Evolutionary conservation across 148 eudicot genomes (phyloP), one percentile per base, ranked within the genome.

Genomic region (Rhododendron henanense): DNA sequence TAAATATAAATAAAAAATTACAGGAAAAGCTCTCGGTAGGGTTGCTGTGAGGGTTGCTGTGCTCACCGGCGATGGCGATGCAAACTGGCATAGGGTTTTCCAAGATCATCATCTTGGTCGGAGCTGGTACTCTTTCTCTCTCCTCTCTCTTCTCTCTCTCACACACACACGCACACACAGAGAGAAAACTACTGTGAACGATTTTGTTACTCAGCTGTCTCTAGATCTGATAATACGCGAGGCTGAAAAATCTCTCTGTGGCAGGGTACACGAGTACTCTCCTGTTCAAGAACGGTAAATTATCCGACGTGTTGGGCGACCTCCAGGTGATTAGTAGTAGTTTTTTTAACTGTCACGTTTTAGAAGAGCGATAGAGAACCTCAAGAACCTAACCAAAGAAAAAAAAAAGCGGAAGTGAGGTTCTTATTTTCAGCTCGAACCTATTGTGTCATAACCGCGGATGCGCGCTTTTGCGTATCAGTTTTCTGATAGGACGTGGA

Each of bases 201-300:
- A 82, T 79, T 47, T 51, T 10, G 2, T 45, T 73, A 31, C 51
- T 8, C 4, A 78, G 44, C 50, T 57, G 19, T n/a, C 5, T 73
- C 4, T 81, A 35, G 53, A 87, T 76, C 48, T 71, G 67, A 45
- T 85, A 55, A n/a, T 51, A 44, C 28, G 16, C 15, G 7, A 25
- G 1, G 82, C 21, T 86, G 85, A 71, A 74, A 53, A 53, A 14
- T 37, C 10, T 15, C 28, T 87, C 31, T 81, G 14, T 69, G 35
- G 16, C 88, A 96, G 99, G 99, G 44, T 95, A 94, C 81, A 92
- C 98, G 41, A 91, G 98, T 10, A 94, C 98, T 39, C n/a, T 96
- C 48, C 86, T 96, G 88, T 9, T 94, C 25, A 91, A 91, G 88
- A 92, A 96, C 67, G 93, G 92, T 2, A 94, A 96, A 85, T 85